Evolutionary conservation across 1,139 yeast genomes (phyloP).

Genomic region (Kurtzmaniella quercitrusa): DNA sequence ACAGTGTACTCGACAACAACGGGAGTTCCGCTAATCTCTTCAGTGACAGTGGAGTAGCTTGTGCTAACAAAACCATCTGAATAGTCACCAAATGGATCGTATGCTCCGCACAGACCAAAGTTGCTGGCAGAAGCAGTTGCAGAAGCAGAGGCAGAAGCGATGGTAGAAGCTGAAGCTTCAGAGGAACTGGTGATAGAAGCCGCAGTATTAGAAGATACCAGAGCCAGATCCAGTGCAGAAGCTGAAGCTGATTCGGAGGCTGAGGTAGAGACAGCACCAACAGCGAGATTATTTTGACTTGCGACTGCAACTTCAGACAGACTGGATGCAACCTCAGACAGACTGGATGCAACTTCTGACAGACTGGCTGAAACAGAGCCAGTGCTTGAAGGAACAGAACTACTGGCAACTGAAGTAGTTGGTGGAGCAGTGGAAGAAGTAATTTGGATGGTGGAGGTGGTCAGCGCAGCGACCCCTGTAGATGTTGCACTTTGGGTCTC

Average conservation of each 20-base stretch:
- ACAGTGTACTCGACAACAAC: slow-evolving; percentile 30
- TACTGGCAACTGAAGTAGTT: slow-evolving; percentile 6
- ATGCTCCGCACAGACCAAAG: slow-evolving; percentile 5
- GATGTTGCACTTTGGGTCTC: slow-evolving; percentile 6
- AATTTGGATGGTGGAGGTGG: slow-evolving; percentile 5
- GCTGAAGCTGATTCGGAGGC: too few relatives aligned
- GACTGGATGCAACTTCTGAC: slow-evolving; percentile 8
- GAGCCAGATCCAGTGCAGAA: too few relatives aligned
- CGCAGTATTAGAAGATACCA: slow-evolving; percentile 7
- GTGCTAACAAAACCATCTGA: slow-evolving; percentile 19
- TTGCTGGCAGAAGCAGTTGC: slow-evolving; percentile 2
- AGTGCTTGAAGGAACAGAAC: slow-evolving; percentile 6
- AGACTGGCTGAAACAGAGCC: slow-evolving; percentile 1
- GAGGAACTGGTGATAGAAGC: slow-evolving; percentile 9
- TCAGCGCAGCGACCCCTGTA: slow-evolving; percentile 1
- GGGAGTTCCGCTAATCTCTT: slow-evolving; percentile 23
- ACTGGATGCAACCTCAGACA: slow-evolving; percentile 8
- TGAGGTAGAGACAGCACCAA: too few relatives aligned
- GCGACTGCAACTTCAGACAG: slow-evolving; percentile 6
- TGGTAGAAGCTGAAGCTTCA: slow-evolving; percentile 4
- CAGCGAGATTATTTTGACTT: too few relatives aligned
- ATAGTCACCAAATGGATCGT: slow-evolving; percentile 17
- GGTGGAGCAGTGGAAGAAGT: slow-evolving; percentile 9
- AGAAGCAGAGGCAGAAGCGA: slow-evolving; percentile 3
- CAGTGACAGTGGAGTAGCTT: slow-evolving; percentile 20